Evolutionary conservation across 1,284 basidiomycete genomes (phyloP).

Genomic region (Malassezia sympodialis): DNA sequence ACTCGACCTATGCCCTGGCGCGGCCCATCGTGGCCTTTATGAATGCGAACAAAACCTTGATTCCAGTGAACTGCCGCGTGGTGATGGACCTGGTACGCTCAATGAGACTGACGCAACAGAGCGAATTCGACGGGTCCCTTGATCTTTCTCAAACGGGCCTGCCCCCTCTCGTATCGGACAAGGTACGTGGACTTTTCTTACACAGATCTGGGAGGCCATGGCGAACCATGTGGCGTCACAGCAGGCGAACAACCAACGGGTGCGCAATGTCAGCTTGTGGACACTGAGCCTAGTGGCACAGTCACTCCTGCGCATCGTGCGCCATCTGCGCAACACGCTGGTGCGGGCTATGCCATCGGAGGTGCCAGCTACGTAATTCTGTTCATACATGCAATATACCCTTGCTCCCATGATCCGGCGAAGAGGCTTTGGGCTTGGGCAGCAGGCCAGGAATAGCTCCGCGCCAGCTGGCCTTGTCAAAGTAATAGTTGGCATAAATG

Average conservation of each 20-base stretch:
- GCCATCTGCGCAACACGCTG: slow-evolving; percentile 7
- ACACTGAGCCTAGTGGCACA: slow-evolving; percentile 28
- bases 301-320: slow-evolving; percentile 20
- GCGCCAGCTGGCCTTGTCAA: slow-evolving; percentile 35
- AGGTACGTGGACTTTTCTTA: slow-evolving; percentile 11
- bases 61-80: slow-evolving; percentile 34
- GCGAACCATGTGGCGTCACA: slow-evolving; percentile 42
- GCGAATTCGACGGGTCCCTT: slow-evolving; percentile 45
- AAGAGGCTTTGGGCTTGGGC: not conserved
- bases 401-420: not conserved
- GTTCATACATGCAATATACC: slow-evolving; percentile 10
- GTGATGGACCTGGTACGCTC: slow-evolving; percentile 41
- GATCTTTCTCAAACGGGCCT: slow-evolving; percentile 46
- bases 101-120: slow-evolving; percentile 49
- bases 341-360: not conserved
- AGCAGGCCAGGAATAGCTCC: slow-evolving; percentile 26
- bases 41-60: slow-evolving; percentile 40
- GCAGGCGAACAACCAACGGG: slow-evolving; percentile 33
- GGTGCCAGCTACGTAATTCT: not conserved
- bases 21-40: slow-evolving; percentile 97
- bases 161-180: slow-evolving; percentile 37
- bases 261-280: slow-evolving; percentile 43
- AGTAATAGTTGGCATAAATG: slow-evolving; percentile 37
- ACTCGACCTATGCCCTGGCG: slow-evolving; percentile 87
- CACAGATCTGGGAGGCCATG: slow-evolving; percentile 41